These are phyloP conservation scores for Sporothrix inflata DNA, from an alignment of 2,329 filamentous ascomycete genomes.

Conservation along the genomic window DNA sequence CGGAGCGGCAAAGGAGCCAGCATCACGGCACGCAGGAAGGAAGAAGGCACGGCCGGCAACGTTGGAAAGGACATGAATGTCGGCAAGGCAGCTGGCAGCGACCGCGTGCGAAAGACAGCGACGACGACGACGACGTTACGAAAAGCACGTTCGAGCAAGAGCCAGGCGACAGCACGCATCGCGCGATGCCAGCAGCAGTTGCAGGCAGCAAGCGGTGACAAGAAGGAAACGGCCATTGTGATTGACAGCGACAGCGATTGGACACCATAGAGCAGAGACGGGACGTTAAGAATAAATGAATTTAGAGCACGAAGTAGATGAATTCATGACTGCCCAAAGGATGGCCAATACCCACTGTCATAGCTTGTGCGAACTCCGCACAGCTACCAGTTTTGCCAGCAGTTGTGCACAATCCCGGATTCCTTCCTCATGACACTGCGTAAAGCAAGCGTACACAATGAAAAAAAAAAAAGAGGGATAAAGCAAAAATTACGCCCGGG, in stretches of 20 bases:
- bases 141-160: not conserved
- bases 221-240: slow-evolving; percentile 7
- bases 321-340: not conserved
- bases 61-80: not conserved
- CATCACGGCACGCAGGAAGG: not conserved
- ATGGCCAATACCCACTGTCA: too few species aligned
- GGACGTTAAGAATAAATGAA: too few species aligned
- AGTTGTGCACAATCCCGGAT: too few species aligned
- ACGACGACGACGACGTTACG: not conserved
- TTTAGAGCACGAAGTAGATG: not conserved
- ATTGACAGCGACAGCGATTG: slow-evolving; percentile 28
- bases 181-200: not conserved
- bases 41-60: not conserved
- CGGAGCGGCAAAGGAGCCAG: not conserved
- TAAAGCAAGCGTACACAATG: slow-evolving; percentile 32
- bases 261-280: not conserved
- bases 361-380: too few species aligned
- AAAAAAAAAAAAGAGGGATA: slow-evolving; percentile 32
- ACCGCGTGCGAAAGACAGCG: not conserved
- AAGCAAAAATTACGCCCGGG: slow-evolving; percentile 37
- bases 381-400: too few species aligned
- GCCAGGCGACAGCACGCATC: not conserved
- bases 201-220: not conserved
- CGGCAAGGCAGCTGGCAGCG: not conserved
- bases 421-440: slow-evolving; percentile 32